These are phyloP conservation scores for Aspergillus awamori DNA, from an alignment of 2,329 filamentous ascomycete species.

Conservation along the genomic window DNA sequence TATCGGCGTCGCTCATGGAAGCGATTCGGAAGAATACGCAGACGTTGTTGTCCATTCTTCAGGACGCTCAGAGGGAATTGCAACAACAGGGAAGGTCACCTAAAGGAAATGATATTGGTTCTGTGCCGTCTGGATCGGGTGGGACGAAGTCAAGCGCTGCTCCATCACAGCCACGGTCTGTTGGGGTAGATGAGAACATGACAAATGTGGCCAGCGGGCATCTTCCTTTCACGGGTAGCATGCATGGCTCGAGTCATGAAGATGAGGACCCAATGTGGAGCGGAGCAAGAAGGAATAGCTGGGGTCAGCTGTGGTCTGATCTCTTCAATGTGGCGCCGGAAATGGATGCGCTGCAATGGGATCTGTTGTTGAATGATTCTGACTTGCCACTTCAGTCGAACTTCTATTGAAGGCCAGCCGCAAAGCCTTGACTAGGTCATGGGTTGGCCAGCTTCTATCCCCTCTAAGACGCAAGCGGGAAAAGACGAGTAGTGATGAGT, in stretches of 20 bases:
- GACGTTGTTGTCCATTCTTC: slow-evolving; percentile 8
- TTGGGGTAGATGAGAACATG: not conserved
- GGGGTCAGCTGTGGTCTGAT: slow-evolving; percentile 10
- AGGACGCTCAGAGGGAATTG: not conserved
- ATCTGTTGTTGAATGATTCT: slow-evolving; percentile 5
- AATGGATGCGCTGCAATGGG: slow-evolving; percentile 5
- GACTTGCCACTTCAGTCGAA: not conserved
- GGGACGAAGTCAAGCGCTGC: not conserved
- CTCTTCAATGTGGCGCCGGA: slow-evolving; percentile 3
- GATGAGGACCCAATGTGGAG: not conserved
- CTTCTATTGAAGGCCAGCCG: not conserved
- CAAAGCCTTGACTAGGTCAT: not conserved
- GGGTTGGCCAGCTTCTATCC: not conserved
- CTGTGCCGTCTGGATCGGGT: not conserved
- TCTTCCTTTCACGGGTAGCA: not conserved
- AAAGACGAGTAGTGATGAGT: not conserved
- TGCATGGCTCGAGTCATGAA: not conserved
- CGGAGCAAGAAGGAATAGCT: not conserved
- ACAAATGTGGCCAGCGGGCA: not conserved
- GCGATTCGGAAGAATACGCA: slow-evolving; percentile 15
- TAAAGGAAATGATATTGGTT: not conserved
- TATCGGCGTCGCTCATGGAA: slow-evolving; percentile 1
- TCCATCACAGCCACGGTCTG: not conserved
- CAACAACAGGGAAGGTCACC: not conserved
- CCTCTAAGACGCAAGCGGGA: not conserved